Base-by-base conservation (phyloP, 2,329 filamentous ascomycete species). In the Arthroderma sp. region DNA sequence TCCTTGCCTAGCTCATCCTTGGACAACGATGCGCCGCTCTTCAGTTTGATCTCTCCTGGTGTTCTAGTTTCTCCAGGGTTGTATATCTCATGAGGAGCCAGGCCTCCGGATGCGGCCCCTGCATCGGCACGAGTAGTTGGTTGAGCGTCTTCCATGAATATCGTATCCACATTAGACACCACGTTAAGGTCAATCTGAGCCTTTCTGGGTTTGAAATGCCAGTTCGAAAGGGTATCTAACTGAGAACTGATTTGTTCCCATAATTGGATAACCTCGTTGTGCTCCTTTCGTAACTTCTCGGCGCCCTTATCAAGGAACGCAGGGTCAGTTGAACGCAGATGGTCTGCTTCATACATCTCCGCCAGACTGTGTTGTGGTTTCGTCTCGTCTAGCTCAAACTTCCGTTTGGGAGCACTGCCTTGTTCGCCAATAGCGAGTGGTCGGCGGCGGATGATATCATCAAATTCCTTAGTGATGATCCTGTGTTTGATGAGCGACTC, bases 41-140 rank as follows among this genome's bases (percentile, higher is more conserved):
- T 91, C 57, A 83, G 79, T 35, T 91, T 80, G 38, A 95, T 77
- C 70, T 95, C 90, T 55, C 84, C 83, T 64, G 79, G 80, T 13
- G 74, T 70, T 2, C 77, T 82, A 61, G 82, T 80, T 65, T 86
- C 83, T 60, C 84, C 83, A n/a, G 88, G 83, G 65, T 83, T 84
- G 76, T 97, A 98, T 25, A 98, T 79, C 72, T 98, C 93, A 68
- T 97, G 93, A 2, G 93, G 93, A 49, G 93, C 93, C 60, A 98
- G 81, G 76, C 86, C 86, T 66, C 85, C 87, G 25, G 73, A 70
- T 35, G 47, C 25, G 33, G 70, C 71, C 25, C 67, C 68, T 62
- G 82, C 77, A 49, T 79, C 81, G 43, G 86, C 88, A 66, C 85
- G 84, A 44, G 87, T 87, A 15, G 86, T 85, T 6, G 93, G 91